A percentile compares a stretch with the other conserved stretches of the same genome.
Evolutionary conservation across 306 rosid species (phyloP).

Genomic region (Vigna unguiculata): DNA sequence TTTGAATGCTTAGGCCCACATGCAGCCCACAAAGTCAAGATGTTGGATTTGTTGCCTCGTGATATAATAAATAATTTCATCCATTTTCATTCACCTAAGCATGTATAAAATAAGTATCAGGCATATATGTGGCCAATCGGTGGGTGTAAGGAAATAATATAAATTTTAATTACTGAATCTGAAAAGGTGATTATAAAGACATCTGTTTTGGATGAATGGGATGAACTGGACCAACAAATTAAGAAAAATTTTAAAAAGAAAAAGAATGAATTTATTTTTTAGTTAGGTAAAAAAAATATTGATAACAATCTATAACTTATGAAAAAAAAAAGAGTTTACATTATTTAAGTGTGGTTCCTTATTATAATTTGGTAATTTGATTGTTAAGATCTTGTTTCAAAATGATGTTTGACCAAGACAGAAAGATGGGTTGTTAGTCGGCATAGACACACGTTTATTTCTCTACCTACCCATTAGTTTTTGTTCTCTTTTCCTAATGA

Average conservation of each 20-base stretch:
- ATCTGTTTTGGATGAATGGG: no score
- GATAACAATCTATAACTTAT: background rate
- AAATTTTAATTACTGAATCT: no score
- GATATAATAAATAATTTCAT: background rate
- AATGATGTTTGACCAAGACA: background rate
- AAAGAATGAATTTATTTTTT: no score
- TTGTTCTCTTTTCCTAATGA: no score
- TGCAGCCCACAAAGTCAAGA: conserved; percentile 15
- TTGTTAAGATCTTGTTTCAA: background rate
- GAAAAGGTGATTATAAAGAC: no score
- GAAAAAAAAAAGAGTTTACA: background rate
- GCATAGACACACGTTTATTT: background rate
- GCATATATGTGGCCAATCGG: no score
- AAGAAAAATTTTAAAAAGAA: no score
- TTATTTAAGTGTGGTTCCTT: background rate
- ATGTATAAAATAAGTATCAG: background rate
- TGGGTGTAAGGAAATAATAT: no score
- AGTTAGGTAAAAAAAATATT: no score
- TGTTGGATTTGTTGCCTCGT: conserved; percentile 20
- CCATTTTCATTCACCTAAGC: background rate
- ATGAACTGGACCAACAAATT: no score
- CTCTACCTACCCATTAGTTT: background rate
- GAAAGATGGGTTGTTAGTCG: background rate
- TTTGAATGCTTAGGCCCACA: conserved; percentile 28
- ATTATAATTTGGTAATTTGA: background rate